Percentiles rank a stretch among this genome's conserved stretches.
These are phyloP conservation scores for Cystoderma amianthinum DNA, from an alignment of 768 basidiomycete genomes.

Conservation along the genomic window DNA sequence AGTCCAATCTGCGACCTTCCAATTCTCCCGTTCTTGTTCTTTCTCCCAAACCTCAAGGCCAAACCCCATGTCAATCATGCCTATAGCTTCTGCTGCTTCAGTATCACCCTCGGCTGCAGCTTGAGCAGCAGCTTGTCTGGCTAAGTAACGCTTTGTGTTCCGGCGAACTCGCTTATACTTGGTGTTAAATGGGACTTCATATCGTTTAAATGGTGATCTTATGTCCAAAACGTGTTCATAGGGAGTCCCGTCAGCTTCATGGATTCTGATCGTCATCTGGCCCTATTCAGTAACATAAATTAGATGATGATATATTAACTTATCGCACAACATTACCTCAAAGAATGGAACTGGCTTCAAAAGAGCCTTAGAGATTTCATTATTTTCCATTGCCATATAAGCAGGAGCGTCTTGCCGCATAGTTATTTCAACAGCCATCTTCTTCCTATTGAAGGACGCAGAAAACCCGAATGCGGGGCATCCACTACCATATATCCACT, in stretches of 20 bases:
- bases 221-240: slow-evolving; percentile 98
- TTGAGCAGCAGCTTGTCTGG: slow-evolving; percentile 86
- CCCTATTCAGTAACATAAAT: slow-evolving; percentile 44
- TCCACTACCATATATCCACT: slow-evolving; percentile 98
- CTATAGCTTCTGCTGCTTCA: slow-evolving; percentile 90
- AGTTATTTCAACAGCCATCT: slow-evolving; percentile 95
- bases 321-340: slow-evolving; percentile 45
- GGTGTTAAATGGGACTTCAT: slow-evolving; percentile 97
- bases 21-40: slow-evolving; percentile 84
- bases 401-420: slow-evolving; percentile 90
- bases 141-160: slow-evolving; percentile 93
- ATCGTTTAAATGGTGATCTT: slow-evolving; percentile 80
- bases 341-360: slow-evolving; percentile 84
- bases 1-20: slow-evolving; percentile 98
- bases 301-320: slow-evolving; percentile 1
- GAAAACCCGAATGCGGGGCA: slow-evolving; percentile 88
- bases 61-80: slow-evolving; percentile 91
- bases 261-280: slow-evolving; percentile 97
- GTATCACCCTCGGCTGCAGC: slow-evolving; percentile 89
- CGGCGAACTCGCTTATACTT: slow-evolving; percentile 96
- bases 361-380: slow-evolving; percentile 56
- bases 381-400: slow-evolving; percentile 60
- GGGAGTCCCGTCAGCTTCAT: slow-evolving; percentile 98
- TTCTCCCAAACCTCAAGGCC: slow-evolving; percentile 96
- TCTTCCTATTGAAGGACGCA: slow-evolving; percentile 93